Base-by-base conservation (phyloP, 805 yeast genomes). In the Suhomyces vadensis region DNA sequence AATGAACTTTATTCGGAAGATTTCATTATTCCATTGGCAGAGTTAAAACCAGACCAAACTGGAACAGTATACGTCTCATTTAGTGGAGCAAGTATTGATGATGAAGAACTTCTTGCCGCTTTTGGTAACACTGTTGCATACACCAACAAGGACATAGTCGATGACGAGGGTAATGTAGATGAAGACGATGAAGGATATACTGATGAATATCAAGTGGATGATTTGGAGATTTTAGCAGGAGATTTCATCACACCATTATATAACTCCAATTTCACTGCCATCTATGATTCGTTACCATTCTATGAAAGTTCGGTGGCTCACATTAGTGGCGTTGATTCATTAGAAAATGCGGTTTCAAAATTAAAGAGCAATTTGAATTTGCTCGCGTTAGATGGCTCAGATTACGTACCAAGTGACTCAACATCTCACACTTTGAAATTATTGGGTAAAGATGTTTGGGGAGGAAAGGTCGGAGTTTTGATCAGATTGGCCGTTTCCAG, bases 201-300 rank as follows among this genome's bases (percentile, higher is more conserved):
- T 52, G 98, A 94, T 65, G 96, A 91, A 66, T 94, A 92, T 67
- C 94, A 85, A 62, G 79, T 94, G 52, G 97, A 89, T 65, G 85
- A 84, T 46, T 73, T 90, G 57, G 81, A 79, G 46, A 62, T 92
- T 44, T 67, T 68, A 6, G 82, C 94, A 7, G 96, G 96, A 27
- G 97, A 90, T 63, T 92, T 82, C 66, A 74, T 89, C 46, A 67
- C 72, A 43, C 95, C 96, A 41, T 74, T 89, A 19, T 88, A 80
- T 62, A 79, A 84, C 50, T 88, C 94, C 35, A 80, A 83, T 66
- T 90, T 90, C 62, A 79, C 84, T 5, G 72, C 77, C 35, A 70
- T 79, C 29, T 89, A 85, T 74, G 96, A 87, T 56, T 88, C 82
- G 64, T 73, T 91, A 51, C 71, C 78, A 7, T 61, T 71, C 48